Conservation (phyloP, 805 yeast species). For the Teunomyces cretensis region DNA sequence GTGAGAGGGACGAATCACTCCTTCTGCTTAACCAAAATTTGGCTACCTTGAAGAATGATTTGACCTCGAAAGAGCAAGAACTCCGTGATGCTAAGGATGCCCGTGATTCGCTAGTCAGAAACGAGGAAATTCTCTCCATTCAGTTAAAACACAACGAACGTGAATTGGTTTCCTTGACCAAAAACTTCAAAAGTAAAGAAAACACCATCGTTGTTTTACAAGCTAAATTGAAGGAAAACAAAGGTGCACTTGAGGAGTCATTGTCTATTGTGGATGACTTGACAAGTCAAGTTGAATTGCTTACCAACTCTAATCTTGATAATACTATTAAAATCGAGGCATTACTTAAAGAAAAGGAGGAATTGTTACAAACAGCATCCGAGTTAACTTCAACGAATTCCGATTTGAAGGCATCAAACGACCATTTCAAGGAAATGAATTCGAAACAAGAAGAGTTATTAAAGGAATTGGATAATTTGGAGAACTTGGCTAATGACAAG, state of each 20-base stretch:
- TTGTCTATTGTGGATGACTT: background rate
- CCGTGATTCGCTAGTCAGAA: slow-evolving; percentile 7
- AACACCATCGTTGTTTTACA: slow-evolving; percentile 4
- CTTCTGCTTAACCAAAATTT: slow-evolving; percentile 3
- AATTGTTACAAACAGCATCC: slow-evolving; percentile 5
- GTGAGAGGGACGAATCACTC: slow-evolving; percentile 6
- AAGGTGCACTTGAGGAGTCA: background rate
- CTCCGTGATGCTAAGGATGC: slow-evolving; percentile 4
- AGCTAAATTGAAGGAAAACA: slow-evolving; percentile 5
- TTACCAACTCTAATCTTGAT: slow-evolving; percentile 12
- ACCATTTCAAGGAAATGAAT: slow-evolving; percentile 18
- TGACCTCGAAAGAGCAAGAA: slow-evolving; percentile 7
- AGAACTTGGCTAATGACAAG: slow-evolving; percentile 21
- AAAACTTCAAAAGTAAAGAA: slow-evolving; percentile 19
- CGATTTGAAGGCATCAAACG: slow-evolving; percentile 10
- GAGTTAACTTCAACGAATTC: slow-evolving; percentile 7
- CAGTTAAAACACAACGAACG: slow-evolving; percentile 27
- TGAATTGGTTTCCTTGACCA: slow-evolving; percentile 27
- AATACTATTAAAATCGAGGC: slow-evolving; percentile 14
- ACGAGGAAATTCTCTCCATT: slow-evolving; percentile 14
- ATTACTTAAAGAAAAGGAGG: slow-evolving; percentile 19
- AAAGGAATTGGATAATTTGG: slow-evolving; percentile 23
- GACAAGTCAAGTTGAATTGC: slow-evolving; percentile 5
- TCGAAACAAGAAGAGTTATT: slow-evolving; percentile 20
- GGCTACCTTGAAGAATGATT: slow-evolving; percentile 1